Evolutionary conservation across 1,284 basidiomycete genomes (phyloP).

Genomic region (Sutorius eximius): DNA sequence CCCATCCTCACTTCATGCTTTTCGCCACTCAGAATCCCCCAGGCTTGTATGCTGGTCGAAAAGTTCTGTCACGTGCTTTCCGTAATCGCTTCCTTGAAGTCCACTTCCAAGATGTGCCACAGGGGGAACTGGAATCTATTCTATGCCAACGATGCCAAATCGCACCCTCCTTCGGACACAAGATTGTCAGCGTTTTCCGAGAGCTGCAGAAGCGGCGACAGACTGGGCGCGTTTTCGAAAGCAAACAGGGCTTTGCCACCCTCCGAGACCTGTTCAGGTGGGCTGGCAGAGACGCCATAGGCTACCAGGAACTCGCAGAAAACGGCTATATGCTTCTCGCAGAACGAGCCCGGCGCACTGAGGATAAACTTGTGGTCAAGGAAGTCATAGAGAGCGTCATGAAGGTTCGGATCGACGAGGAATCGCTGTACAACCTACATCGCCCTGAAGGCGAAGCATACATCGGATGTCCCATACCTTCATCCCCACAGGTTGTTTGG

Average conservation of each 20-base stretch:
- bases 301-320: constrained; percentile 91
- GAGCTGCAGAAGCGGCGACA: constrained; percentile 94
- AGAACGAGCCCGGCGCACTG: constrained; percentile 81
- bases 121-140: constrained; percentile 91
- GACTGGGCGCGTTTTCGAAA: constrained; percentile 92
- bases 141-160: constrained; percentile 87
- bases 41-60: constrained; percentile 95
- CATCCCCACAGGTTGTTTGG: constrained; percentile 72
- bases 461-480: constrained; percentile 59
- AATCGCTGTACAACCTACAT: constrained; percentile 65
- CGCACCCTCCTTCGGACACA: constrained; percentile 88
- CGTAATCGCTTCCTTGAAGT: constrained; percentile 99
- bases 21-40: constrained; percentile 99
- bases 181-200: constrained; percentile 90
- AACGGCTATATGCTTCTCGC: constrained; percentile 98
- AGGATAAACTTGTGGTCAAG: constrained; percentile 89
- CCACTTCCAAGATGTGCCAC: constrained; percentile 97
- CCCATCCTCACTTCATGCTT: constrained; percentile 96
- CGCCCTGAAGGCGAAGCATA: constrained; percentile 47
- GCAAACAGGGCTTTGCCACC: constrained; percentile 95
- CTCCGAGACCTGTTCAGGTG: constrained; percentile 97
- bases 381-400: constrained; percentile 91
- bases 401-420: constrained; percentile 83
- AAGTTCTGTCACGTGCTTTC: constrained; percentile 94
- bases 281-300: constrained; percentile 87